Evolutionary conservation across 192 early-diverging fungal genomes (phyloP).

Genomic region (Pilobolus umbonatus): DNA sequence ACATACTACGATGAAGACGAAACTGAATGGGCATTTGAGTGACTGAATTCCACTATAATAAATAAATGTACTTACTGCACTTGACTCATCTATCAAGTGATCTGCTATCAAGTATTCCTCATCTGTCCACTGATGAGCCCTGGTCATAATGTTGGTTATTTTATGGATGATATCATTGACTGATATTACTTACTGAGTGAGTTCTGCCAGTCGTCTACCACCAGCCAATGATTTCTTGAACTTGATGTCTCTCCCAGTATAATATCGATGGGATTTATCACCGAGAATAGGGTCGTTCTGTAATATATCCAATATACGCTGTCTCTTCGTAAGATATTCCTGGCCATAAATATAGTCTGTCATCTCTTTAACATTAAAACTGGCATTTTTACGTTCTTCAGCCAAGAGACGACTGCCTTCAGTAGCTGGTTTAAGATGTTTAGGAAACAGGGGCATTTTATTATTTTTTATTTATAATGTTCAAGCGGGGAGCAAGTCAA

Average conservation of each 20-base stretch:
- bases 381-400: conserved; percentile 60
- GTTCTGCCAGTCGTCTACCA: conserved; percentile 56
- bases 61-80: conserved; percentile 34
- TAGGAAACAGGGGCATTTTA: conserved; percentile 33
- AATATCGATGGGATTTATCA: conserved; percentile 62
- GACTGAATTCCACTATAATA: neutral
- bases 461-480: neutral
- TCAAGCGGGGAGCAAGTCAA: neutral
- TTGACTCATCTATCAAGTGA: conserved; percentile 55
- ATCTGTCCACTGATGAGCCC: conserved; percentile 48
- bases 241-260: conserved; percentile 59
- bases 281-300: conserved; percentile 61
- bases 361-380: conserved; percentile 61
- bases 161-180: neutral
- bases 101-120: conserved; percentile 48
- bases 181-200: conserved; percentile 40
- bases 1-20: conserved; percentile 75
- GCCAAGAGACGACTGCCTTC: conserved; percentile 49
- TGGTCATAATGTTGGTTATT: neutral
- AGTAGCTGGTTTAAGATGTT: conserved; percentile 32
- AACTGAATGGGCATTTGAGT: conserved; percentile 35
- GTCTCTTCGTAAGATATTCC: conserved; percentile 46
- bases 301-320: conserved; percentile 53
- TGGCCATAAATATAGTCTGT: conserved; percentile 57
- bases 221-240: conserved; percentile 58